Base-by-base conservation (phyloP, 148 eudicot species). In the Rhododendron williamsianum region DNA sequence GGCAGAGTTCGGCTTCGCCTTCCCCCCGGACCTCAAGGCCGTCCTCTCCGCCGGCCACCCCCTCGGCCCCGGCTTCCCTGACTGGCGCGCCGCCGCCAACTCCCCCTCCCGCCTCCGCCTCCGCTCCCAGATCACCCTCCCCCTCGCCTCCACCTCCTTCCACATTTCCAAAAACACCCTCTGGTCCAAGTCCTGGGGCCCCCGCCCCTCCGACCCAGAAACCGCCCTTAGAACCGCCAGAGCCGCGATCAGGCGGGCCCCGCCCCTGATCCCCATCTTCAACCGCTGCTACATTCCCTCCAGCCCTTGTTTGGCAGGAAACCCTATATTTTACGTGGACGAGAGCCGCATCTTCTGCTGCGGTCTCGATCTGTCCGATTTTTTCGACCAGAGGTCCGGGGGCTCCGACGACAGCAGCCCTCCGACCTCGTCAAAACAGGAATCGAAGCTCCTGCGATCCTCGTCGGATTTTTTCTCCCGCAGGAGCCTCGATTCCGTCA, bases 1-100 rank as follows among this genome's bases (percentile, higher is more conserved):
- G 74, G 98, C 98, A n/a, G 96, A 95, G 87, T 94, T 95, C 85
- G 96, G 96, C 0, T 95, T 95, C 89, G 85, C 90, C 6, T 95
- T 95, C 82, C 98, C 98, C 0, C 98, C 98, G 0, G 98, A 95
- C 84, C 88, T 95, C 0, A 88, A 83, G 76, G 97, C 98, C 35
- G 90, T 95, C 36, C 92, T 95, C 11, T 91, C 91, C 2, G 92
- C 95, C 38, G 98, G 94, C 8, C 89, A 94, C 15, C 98, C 98
- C 0, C 35, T 92, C 60, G 98, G 98, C 51, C 91, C 98, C 2
- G 97, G 98, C 2, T 95, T 95, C 76, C 98, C 98, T 0, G 98
- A 95, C 83, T 95, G 98, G 98, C 90, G 98, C 5, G 86, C 98
- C 0, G 10, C 94, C 46, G 91, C 93, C 13, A 9, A 25, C 72